A percentile compares a stretch with the other conserved stretches of the same genome.
These are phyloP conservation scores for Phytophthora podocarpi DNA, from an alignment of 352 stramenopile species.

Conservation along the genomic window DNA sequence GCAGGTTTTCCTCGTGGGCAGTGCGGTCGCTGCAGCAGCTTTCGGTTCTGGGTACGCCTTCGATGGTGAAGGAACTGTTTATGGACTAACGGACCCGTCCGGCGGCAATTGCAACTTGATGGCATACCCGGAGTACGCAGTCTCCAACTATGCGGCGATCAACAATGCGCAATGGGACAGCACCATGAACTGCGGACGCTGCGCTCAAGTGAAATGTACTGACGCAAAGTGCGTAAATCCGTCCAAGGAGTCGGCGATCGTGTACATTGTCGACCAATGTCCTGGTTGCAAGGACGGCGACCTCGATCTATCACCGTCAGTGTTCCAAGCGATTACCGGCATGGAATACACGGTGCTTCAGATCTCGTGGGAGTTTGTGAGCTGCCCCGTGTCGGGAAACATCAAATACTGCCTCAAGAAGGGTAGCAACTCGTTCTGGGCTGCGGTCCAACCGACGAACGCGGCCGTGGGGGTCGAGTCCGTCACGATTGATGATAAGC, in stretches of 20 bases:
- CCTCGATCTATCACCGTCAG: conserved; percentile 22
- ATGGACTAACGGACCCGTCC: conserved; percentile 17
- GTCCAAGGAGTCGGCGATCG: conserved; percentile 16
- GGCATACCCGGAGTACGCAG: conserved; percentile 4
- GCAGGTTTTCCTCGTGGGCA: neutral
- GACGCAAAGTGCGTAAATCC: conserved; percentile 13
- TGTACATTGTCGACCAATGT: conserved; percentile 30
- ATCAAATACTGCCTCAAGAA: conserved; percentile 28
- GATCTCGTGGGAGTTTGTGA: conserved; percentile 31
- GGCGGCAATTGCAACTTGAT: conserved; percentile 32
- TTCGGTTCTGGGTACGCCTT: conserved; percentile 6
- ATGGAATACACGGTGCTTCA: conserved; percentile 5
- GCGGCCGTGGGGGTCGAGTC: conserved; percentile 11
- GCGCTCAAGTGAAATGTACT: conserved; percentile 22
- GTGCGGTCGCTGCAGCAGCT: conserved; percentile 2
- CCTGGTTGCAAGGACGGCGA: conserved; percentile 22
- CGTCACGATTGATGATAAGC: conserved; percentile 22
- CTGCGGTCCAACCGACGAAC: conserved; percentile 25
- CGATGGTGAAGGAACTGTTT: conserved; percentile 18
- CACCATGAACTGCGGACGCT: conserved; percentile 26
- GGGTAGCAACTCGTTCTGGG: conserved; percentile 26
- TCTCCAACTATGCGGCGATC: conserved; percentile 22
- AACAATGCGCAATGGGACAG: conserved; percentile 28
- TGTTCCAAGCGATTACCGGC: conserved; percentile 26
- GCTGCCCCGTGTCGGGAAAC: conserved; percentile 10